Conservation (phyloP, 2,329 filamentous ascomycete genomes). For the Tolypocladium cylindrosporum region DNA sequence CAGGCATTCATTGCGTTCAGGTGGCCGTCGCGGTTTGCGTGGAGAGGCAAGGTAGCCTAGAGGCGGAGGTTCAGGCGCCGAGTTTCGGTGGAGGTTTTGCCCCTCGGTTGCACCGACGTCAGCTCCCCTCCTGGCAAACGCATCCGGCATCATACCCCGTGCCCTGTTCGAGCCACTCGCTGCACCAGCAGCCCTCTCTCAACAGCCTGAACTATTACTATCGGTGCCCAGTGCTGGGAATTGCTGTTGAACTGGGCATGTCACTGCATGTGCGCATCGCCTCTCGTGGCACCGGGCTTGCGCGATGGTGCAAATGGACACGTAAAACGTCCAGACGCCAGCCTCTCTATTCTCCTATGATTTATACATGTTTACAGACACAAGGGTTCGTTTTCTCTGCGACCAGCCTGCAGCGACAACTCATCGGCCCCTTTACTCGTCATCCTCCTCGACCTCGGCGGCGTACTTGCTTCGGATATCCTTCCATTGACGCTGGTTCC, state of each 20-base stretch:
- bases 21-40: neutral
- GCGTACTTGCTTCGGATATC: slow-evolving; percentile 91
- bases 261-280: neutral
- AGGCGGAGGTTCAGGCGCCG: neutral
- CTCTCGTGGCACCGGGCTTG: neutral
- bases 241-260: neutral
- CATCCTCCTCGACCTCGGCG: slow-evolving; percentile 57
- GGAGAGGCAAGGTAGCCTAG: neutral
- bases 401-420: slow-evolving; percentile 1
- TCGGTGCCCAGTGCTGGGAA: neutral
- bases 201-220: neutral
- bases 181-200: neutral
- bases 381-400: slow-evolving; percentile 6
- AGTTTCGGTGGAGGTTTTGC: neutral
- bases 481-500: slow-evolving; percentile 89
- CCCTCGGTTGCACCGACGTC: slow-evolving; percentile 4
- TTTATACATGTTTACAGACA: slow-evolving; percentile 23
- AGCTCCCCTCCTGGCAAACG: neutral
- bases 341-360: slow-evolving; percentile 20
- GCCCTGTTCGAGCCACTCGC: neutral
- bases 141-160: neutral
- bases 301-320: neutral
- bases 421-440: slow-evolving; percentile 26
- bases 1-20: neutral
- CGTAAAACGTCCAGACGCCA: slow-evolving; percentile 1